These are phyloP conservation scores for Solanum clarkiae DNA, from an alignment of 257 asterid species.

Conservation along the genomic window DNA sequence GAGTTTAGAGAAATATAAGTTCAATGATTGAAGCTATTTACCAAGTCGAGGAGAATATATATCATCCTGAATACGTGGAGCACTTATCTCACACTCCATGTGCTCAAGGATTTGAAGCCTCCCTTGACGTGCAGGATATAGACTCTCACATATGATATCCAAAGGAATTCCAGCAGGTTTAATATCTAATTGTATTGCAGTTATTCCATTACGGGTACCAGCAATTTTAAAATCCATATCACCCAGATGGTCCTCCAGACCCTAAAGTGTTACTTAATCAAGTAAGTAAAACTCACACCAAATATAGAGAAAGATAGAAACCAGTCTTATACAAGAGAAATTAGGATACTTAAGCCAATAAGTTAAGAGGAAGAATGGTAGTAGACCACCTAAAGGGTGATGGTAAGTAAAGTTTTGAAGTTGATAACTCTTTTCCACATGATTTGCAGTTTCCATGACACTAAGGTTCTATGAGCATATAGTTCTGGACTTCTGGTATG, in stretches of 20 bases:
- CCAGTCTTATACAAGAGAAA: background rate
- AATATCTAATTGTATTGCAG: slow-evolving; percentile 94
- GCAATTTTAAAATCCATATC: slow-evolving; percentile 99
- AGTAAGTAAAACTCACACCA: background rate
- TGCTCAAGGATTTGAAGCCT: slow-evolving; percentile 79
- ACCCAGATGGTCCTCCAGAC: slow-evolving; percentile 97
- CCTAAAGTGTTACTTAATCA: slow-evolving; percentile 29
- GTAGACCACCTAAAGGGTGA: background rate
- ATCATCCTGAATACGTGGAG: slow-evolving; percentile 67
- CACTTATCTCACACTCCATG: slow-evolving; percentile 75
- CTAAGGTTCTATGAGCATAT: background rate
- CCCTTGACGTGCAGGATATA: slow-evolving; percentile 73
- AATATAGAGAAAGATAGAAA: background rate
- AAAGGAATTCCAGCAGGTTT: slow-evolving; percentile 97
- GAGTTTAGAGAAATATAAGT: background rate
- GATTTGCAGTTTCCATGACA: background rate
- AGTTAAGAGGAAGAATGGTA: background rate
- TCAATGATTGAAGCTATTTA: slow-evolving; percentile 11
- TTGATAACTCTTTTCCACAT: background rate
- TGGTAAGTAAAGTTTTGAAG: background rate
- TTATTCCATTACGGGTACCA: slow-evolving; percentile 86
- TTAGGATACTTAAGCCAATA: background rate
- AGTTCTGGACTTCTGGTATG: background rate
- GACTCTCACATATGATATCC: slow-evolving; percentile 70
- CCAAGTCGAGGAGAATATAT: slow-evolving; percentile 68